A percentile compares a stretch with the other conserved stretches of the same genome.
Conservation (phyloP, 23 red algal genomes). For the Agarophyton chilense region DNA sequence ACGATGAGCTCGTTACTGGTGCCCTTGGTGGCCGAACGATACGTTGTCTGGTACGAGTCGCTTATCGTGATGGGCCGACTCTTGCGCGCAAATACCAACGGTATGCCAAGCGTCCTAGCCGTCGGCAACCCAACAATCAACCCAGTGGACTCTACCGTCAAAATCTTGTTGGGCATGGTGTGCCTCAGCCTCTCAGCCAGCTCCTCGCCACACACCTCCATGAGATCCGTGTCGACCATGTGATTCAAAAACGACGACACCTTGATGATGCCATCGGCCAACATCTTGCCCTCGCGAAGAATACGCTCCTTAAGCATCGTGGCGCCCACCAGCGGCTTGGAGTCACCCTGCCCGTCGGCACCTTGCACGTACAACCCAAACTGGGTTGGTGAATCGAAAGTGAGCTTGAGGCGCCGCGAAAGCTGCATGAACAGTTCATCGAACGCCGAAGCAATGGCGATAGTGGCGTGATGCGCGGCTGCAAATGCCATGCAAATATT, state of each 20-base stretch:
- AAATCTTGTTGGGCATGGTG: slow-evolving; percentile 86
- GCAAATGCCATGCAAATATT: slow-evolving; percentile 78
- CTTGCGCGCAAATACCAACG: slow-evolving; percentile 89
- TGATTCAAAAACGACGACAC: slow-evolving; percentile 93
- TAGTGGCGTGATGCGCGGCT: slow-evolving; percentile 6
- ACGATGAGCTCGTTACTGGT: slow-evolving; percentile 82
- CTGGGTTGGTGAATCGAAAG: slow-evolving; percentile 30
- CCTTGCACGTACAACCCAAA: not conserved
- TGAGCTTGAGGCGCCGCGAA: slow-evolving; percentile 50
- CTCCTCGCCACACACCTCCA: slow-evolving; percentile 87
- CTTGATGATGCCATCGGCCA: slow-evolving; percentile 83
- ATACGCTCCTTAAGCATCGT: slow-evolving; percentile 77
- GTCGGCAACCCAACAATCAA: slow-evolving; percentile 73
- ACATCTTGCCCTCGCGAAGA: slow-evolving; percentile 80
- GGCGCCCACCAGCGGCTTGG: slow-evolving; percentile 64
- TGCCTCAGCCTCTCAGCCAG: slow-evolving; percentile 71
- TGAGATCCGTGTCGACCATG: slow-evolving; percentile 85
- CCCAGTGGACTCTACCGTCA: slow-evolving; percentile 92
- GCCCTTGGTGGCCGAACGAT: slow-evolving; percentile 89
- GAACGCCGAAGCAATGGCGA: slow-evolving; percentile 75
- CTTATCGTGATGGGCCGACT: slow-evolving; percentile 82
- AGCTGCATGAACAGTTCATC: slow-evolving; percentile 83
- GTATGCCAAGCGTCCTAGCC: slow-evolving; percentile 60
- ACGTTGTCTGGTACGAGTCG: slow-evolving; percentile 89
- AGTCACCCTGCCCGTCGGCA: not conserved